A percentile compares a stretch with the other conserved stretches of the same genome.
These are phyloP conservation scores for Wallacemonas rigidus DNA, from an alignment of 208 protist genomes.

Conservation along the genomic window DNA sequence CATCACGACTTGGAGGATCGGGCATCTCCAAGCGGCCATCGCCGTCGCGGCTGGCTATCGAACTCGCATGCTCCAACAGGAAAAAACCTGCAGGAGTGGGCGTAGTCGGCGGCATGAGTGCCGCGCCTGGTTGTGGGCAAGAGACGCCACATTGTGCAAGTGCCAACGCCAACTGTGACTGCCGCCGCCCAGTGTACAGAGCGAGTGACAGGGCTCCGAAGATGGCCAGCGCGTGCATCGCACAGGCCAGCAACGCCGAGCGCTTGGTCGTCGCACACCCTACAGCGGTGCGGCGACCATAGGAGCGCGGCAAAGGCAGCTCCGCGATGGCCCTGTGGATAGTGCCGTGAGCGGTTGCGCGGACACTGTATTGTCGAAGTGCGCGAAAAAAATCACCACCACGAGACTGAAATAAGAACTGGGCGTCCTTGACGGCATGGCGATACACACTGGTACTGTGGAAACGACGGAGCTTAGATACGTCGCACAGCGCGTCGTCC, in stretches of 20 bases:
- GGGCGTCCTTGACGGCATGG: slow-evolving; percentile 29
- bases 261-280: slow-evolving; percentile 65
- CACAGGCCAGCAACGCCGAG: slow-evolving; percentile 53
- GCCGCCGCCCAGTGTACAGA: slow-evolving; percentile 45
- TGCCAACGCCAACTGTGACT: slow-evolving; percentile 43
- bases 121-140: slow-evolving; percentile 32
- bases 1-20: slow-evolving; percentile 16
- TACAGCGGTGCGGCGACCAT: slow-evolving; percentile 64
- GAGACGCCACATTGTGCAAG: slow-evolving; percentile 29
- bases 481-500: slow-evolving; percentile 79
- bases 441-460: slow-evolving; percentile 56
- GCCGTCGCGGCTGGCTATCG: neutral
- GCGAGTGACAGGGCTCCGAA: slow-evolving; percentile 64
- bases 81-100: slow-evolving; percentile 67
- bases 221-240: slow-evolving; percentile 54
- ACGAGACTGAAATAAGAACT: slow-evolving; percentile 38
- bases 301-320: slow-evolving; percentile 56
- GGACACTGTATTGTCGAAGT: slow-evolving; percentile 71
- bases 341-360: slow-evolving; percentile 33
- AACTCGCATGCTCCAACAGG: neutral
- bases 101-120: slow-evolving; percentile 26
- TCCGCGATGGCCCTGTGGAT: slow-evolving; percentile 80
- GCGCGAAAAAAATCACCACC: slow-evolving; percentile 58
- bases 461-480: slow-evolving; percentile 46
- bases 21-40: slow-evolving; percentile 10